A percentile compares a stretch with the other conserved stretches of the same genome.
Conservation (phyloP, 805 yeast genomes). For the Candida insectorum region DNA sequence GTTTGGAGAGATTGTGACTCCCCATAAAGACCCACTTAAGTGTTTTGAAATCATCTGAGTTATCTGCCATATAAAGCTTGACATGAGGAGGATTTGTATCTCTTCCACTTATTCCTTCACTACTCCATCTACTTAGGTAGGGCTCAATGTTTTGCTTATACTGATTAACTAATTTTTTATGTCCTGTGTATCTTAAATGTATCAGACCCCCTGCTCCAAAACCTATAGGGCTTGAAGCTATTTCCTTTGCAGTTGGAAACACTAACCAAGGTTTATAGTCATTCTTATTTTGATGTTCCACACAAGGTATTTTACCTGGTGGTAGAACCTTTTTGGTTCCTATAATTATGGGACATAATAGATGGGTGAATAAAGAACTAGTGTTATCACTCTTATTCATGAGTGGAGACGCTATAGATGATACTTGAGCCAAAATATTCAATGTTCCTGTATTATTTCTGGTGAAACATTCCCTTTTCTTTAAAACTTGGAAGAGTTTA, state of each 20-base stretch:
- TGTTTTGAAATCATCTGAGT: slow-evolving; percentile 47
- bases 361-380: slow-evolving; percentile 44
- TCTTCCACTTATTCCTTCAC: slow-evolving; percentile 22
- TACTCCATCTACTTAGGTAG: slow-evolving; percentile 46
- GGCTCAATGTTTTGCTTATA: slow-evolving; percentile 38
- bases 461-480: slow-evolving; percentile 28
- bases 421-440: slow-evolving; percentile 43
- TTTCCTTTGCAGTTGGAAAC: slow-evolving; percentile 43
- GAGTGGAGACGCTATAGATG: slow-evolving; percentile 49
- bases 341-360: slow-evolving; percentile 39
- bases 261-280: slow-evolving; percentile 36
- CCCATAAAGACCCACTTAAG: slow-evolving; percentile 71
- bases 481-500: slow-evolving; percentile 39
- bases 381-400: slow-evolving; percentile 18
- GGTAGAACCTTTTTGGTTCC: slow-evolving; percentile 24
- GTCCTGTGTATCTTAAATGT: slow-evolving; percentile 38
- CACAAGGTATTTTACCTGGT: slow-evolving; percentile 22
- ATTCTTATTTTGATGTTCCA: slow-evolving; percentile 18
- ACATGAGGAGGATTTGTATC: slow-evolving; percentile 57
- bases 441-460: slow-evolving; percentile 8
- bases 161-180: slow-evolving; percentile 22
- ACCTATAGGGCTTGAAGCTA: slow-evolving; percentile 42
- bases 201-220: slow-evolving; percentile 48
- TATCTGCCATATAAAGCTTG: slow-evolving; percentile 58
- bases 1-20: slow-evolving; percentile 70